Base-by-base conservation (phyloP, 352 stramenopile genomes). In the Pythium rhizo-oryzae region DNA sequence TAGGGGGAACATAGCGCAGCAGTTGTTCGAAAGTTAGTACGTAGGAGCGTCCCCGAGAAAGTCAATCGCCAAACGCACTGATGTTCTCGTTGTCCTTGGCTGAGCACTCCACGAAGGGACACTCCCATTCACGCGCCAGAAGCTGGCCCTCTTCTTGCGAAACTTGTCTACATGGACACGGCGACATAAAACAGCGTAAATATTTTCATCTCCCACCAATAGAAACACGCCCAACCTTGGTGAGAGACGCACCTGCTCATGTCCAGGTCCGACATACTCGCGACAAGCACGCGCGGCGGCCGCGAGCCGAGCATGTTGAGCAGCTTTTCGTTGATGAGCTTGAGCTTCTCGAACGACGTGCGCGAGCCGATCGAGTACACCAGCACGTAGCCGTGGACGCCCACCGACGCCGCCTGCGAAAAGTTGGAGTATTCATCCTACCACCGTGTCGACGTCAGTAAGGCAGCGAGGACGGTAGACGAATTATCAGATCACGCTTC, bases 361-460 rank as follows among this genome's bases (percentile, higher is more conserved):
- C 92, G 82, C 62, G 90, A 97, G 55, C 89, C 89, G 65, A 98
- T 97, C 52, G 90, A 98, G 81, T 98, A 99, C 59, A 98, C 91
- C 13, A 99, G 76, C 65, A 97, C 88, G 76, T 99, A 99, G 62
- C 96, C 96, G 71, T 99, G 94, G 23, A 98, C 94, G 25, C 96
- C 96, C 23, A 99, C 89, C 21, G 92, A 98, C 47, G 96, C 96
- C 25, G 97, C 97, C 58, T 97, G 88, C n/a, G 94, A 98, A 58
- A 99, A 94, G 68, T 97, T 94, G 41, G 94, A 98, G 77, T 98
- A 98, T 72, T 98, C 96, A 76, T 99, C 96, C 91, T 94, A 70
- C 30, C 30, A 43, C 41, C n/a, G 18, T 16, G 13, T 16, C 41
- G 18, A 4, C 41, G 41, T 47, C 41, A 47, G 41, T n/a, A 19